Percentiles rank a stretch among this genome's conserved stretches.
phyloP scores from a whole-genome alignment of 768 basidiomycete genomes.

The Podaxis mareebaensis region DNA sequence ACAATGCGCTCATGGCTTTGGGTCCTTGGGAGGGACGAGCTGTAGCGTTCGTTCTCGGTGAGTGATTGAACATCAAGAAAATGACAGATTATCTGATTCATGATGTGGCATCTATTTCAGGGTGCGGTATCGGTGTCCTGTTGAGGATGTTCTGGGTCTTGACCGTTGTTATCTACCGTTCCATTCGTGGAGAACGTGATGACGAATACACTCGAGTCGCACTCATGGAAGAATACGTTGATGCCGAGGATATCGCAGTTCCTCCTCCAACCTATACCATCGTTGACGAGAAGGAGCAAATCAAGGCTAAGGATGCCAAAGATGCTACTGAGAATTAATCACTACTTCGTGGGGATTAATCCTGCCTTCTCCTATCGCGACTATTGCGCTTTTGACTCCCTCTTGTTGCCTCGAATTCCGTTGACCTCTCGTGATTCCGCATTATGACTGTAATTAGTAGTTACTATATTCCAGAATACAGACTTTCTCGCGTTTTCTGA shows the following conservation, averaged over 20 bases:
- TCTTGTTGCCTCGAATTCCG: neutral
- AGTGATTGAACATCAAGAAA: constrained; percentile 14
- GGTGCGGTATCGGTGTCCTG: constrained; percentile 84
- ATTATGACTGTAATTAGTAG: neutral
- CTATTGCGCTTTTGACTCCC: neutral
- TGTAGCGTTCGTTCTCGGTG: constrained; percentile 81
- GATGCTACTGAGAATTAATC: constrained; percentile 11
- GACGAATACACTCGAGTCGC: constrained; percentile 38
- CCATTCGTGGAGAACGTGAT: constrained; percentile 43
- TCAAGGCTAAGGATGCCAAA: constrained; percentile 18
- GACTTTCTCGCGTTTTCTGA: too few relatives aligned
- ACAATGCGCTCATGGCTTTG: constrained; percentile 64
- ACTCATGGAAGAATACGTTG: constrained; percentile 42
- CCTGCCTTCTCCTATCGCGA: neutral
- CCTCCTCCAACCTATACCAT: constrained; percentile 58
- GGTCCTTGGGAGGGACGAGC: constrained; percentile 84
- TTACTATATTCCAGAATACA: too few relatives aligned
- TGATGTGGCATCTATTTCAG: constrained; percentile 32
- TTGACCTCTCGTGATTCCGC: neutral
- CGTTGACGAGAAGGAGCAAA: constrained; percentile 50
- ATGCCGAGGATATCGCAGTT: constrained; percentile 47
- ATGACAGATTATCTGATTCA: constrained; percentile 8
- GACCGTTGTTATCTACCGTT: constrained; percentile 58
- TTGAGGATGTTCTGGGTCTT: constrained; percentile 81
- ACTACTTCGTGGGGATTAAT: neutral